These are phyloP conservation scores for Funneliformis geosporum DNA, from an alignment of 192 early-diverging fungal genomes.

Conservation along the genomic window DNA sequence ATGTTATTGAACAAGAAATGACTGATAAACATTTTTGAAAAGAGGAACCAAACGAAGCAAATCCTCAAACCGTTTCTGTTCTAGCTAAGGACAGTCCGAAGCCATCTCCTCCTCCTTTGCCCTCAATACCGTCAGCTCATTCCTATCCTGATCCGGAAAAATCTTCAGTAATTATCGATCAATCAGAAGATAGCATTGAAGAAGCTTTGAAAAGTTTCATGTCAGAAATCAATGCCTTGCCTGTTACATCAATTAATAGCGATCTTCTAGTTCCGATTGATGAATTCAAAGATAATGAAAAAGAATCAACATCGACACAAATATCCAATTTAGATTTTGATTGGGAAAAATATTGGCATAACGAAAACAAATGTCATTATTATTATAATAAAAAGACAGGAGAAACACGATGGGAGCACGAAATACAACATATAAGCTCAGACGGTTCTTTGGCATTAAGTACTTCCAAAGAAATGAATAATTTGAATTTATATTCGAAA, in stretches of 20 bases:
- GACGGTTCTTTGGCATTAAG: background rate
- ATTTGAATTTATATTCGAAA: background rate
- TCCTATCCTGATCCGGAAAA: constrained; percentile 1
- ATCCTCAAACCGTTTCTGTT: background rate
- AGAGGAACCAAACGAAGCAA: background rate
- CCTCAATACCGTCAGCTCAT: background rate
- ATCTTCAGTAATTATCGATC: background rate
- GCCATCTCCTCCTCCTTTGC: background rate
- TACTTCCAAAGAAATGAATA: background rate
- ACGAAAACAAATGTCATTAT: constrained; percentile 4
- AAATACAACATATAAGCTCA: background rate
- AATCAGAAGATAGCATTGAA: constrained; percentile 20
- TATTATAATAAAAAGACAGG: constrained; percentile 17
- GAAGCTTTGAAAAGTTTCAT: constrained; percentile 20
- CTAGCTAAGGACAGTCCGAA: background rate
- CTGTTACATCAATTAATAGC: background rate
- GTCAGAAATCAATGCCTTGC: constrained; percentile 25
- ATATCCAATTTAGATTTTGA: background rate
- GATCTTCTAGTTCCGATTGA: background rate
- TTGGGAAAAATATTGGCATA: constrained; percentile 2
- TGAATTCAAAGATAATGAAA: background rate
- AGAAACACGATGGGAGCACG: constrained; percentile 9
- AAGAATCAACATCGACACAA: background rate
- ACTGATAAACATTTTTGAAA: constrained; percentile 21
- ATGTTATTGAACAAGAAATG: constrained; percentile 9